Evolutionary conservation across 495 filamentous ascomycete genomes (phyloP), one percentile per base, ranked within the genome.

Genomic region (Lophiostoma macrostomum): DNA sequence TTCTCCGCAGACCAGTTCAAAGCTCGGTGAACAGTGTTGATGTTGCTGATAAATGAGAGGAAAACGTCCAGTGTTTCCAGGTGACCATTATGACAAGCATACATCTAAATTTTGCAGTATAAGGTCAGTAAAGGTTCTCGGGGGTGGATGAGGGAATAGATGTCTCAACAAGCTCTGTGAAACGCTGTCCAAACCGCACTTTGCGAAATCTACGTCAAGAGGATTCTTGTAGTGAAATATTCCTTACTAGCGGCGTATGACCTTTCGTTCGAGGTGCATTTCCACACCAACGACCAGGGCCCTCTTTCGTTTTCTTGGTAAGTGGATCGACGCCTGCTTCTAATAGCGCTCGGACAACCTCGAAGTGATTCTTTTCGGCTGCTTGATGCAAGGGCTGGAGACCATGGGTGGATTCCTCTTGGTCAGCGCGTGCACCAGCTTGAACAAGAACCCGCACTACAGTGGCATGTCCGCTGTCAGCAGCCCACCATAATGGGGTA

Each of bases 351-450:
- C 38, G 58, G 18, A 67, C 58, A 13, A 64, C 56, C 7, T 59
- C 56, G 13, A 36, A 24, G 19, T 57, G 61, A 14, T 65, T 64
- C 2, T 49, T 23, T 12, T 12, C 44, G 10, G 65, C 67, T 32
- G 68, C 69, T 16, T 47, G 12, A 49, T 73, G 67, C 20, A 72
- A 36, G 5, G 67, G 65, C 32, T 59, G 62, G 6, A 48, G 36
- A 42, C 68, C 65, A 35, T 40, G 10, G 16, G 47, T 22, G 5
- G 10, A 4, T 11, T 56, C 56, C 18, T 62, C 36, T 24, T 11
- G 36, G 43, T 65, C 56, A 4, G 56, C 39, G 13, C 63, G 44
- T 12, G 62, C 63, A 2, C 64, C 67, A 44, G 49, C 39, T 5
- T 65, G 20, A 18, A 71, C 30, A 12, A 72, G 56, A 16, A 66